Base-by-base conservation (phyloP, 768 basidiomycete species). In the Leccinum subgranulosum region DNA sequence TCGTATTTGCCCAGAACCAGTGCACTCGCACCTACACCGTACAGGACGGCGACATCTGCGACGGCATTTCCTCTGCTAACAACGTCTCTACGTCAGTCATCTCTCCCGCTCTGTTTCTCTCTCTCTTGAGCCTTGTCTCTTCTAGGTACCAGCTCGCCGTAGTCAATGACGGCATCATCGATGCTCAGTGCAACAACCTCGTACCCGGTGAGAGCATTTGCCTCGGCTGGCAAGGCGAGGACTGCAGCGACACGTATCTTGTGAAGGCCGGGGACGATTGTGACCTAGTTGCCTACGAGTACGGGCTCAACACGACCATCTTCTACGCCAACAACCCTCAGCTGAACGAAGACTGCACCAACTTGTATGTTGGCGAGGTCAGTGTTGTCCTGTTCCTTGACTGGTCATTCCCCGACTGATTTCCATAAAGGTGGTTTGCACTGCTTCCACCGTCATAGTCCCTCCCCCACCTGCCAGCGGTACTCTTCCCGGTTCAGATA, bases 321-420 rank as follows among this genome's bases (percentile, higher is more conserved):
- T 75, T 93, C 29, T 75, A 69, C 67, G 15, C 61, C 57, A 91
- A 92, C 82, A 93, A 93, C 81, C 90, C 88, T 19, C 85, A 90
- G 71, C 77, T 92, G 63, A 60, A 83, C 64, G 3, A 48, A 0
- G 74, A 68, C 0, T 88, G 84, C 71, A 73, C 63, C 62, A 91
- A 91, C 76, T 76, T 92, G 69, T 90, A 90, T 73, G 66, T 87
- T 56, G 88, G 85, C 66, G 86, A 91, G 82, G 90, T 90, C 51
- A 55, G 79, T 75, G 8, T 17, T 3, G 45, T 46, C 9, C 34
- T 12, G 2, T 19, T 3, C 6, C 12, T 15, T 51, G 21, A 27
- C 2, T 49, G 17, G 8, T 10, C n/a, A 1, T 10, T 2, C 53
- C 19, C 15, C 1, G 31, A 46, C 17, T 25, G 27, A 23, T 4